These are phyloP conservation scores for Tephrocybe sp. DNA, from an alignment of 768 basidiomycete species.

Conservation along the genomic window DNA sequence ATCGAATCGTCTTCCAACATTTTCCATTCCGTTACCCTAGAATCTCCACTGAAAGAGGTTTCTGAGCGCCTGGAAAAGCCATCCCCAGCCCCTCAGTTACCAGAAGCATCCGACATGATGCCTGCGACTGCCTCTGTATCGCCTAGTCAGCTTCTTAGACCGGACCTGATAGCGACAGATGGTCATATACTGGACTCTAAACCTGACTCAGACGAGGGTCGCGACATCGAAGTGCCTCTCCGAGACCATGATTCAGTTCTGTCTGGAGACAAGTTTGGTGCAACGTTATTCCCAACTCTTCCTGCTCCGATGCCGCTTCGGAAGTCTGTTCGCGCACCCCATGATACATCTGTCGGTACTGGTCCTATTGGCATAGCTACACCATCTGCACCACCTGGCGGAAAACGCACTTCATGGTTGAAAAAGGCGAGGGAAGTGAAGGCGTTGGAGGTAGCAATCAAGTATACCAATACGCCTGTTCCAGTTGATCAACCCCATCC, in stretches of 20 bases:
- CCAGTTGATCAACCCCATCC: constrained; percentile 15
- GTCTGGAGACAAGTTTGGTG: constrained; percentile 35
- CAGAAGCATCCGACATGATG: neutral
- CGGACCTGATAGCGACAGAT: constrained; percentile 6
- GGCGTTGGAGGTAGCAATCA: constrained; percentile 55
- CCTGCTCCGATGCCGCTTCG: constrained; percentile 68
- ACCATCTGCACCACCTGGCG: constrained; percentile 39
- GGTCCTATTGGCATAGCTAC: constrained; percentile 34
- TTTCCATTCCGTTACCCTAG: constrained; percentile 37
- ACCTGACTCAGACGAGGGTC: constrained; percentile 7
- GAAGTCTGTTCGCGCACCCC: constrained; percentile 56
- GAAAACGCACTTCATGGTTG: constrained; percentile 79
- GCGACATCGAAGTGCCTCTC: constrained; percentile 28
- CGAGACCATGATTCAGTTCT: constrained; percentile 28
- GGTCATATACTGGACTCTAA: constrained; percentile 3
- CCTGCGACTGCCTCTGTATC: neutral
- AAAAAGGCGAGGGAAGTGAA: constrained; percentile 74
- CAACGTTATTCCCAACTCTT: constrained; percentile 55
- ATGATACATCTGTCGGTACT: constrained; percentile 39
- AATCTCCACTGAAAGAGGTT: constrained; percentile 26
- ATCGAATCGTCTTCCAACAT: constrained; percentile 33
- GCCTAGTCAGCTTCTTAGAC: constrained; percentile 6
- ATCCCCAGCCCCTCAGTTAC: constrained; percentile 1
- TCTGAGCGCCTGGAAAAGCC: constrained; percentile 1
- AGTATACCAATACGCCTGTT: constrained; percentile 26